A percentile compares a stretch with the other conserved stretches of the same genome.
These are phyloP conservation scores for Pythium phragmitis DNA, from an alignment of 352 stramenopile species.

Conservation along the genomic window DNA sequence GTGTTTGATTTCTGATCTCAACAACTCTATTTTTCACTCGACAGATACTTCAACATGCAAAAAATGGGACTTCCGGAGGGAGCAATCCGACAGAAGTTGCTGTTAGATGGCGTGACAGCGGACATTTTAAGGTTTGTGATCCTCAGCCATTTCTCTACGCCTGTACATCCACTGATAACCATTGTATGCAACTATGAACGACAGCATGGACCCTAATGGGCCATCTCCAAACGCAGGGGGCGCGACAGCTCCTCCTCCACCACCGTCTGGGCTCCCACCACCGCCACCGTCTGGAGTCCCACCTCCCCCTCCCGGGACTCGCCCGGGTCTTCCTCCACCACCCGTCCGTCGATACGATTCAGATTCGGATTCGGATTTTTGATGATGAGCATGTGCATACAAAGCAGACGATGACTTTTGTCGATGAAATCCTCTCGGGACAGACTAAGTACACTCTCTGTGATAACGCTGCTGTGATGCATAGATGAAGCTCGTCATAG, in stretches of 20 bases:
- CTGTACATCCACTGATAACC: not conserved
- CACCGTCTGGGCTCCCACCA: constrained; percentile 14
- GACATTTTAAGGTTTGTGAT: constrained; percentile 72
- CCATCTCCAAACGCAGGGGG: constrained; percentile 59
- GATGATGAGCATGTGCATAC: constrained; percentile 2
- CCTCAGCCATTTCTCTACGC: not conserved
- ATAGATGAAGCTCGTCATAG: too few species aligned
- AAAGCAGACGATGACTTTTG: not conserved
- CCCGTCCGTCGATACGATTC: constrained; percentile 53
- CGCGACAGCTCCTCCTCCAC: constrained; percentile 11
- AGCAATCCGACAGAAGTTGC: constrained; percentile 78
- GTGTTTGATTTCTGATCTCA: not conserved
- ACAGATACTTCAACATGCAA: constrained; percentile 80
- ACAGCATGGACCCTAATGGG: constrained; percentile 77
- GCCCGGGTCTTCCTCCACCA: constrained; percentile 50
- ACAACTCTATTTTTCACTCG: constrained; percentile 3
- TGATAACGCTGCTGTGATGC: too few species aligned
- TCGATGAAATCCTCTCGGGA: too few species aligned
- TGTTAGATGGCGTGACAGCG: constrained; percentile 69
- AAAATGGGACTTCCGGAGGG: constrained; percentile 80
- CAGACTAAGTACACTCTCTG: too few species aligned
- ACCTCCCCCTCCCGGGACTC: constrained; percentile 30
- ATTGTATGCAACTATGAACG: constrained; percentile 3
- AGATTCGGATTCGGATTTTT: constrained; percentile 35
- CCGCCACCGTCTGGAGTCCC: constrained; percentile 37